Evolutionary conservation across 2,329 filamentous ascomycete genomes (phyloP).

Genomic region (Pseudocercospora macadamiae): DNA sequence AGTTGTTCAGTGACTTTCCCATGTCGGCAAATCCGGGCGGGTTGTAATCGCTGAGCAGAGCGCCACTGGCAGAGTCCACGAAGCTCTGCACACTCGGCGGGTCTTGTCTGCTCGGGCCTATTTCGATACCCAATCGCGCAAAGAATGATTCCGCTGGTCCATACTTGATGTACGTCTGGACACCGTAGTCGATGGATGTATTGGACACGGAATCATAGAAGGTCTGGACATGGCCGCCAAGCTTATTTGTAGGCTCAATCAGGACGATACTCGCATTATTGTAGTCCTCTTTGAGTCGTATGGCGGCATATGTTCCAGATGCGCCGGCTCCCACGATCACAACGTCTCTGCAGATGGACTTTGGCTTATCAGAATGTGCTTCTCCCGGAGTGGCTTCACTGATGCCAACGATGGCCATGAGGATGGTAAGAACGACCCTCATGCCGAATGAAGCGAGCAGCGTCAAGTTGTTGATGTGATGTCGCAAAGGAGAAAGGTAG

Average conservation of each 20-base stretch:
- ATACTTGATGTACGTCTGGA: slow-evolving; percentile 12
- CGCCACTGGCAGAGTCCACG: slow-evolving; percentile 7
- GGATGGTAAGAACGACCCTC: neutral
- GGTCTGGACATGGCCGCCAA: slow-evolving; percentile 16
- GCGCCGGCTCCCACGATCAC: slow-evolving; percentile 25
- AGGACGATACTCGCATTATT: slow-evolving; percentile 20
- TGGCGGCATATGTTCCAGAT: slow-evolving; percentile 23
- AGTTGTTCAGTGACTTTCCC: neutral
- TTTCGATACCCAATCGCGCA: neutral
- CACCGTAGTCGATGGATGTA: slow-evolving; percentile 15
- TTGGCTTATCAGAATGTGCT: too few species aligned
- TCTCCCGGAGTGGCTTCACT: neutral
- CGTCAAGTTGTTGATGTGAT: neutral
- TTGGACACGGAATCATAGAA: slow-evolving; percentile 2
- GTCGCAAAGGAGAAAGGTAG: neutral
- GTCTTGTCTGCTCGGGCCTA: neutral
- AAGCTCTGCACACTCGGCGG: neutral
- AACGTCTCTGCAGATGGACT: slow-evolving; percentile 10
- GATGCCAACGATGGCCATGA: neutral
- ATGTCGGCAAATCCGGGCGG: neutral
- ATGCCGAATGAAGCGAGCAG: neutral
- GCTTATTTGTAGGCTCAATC: slow-evolving; percentile 11
- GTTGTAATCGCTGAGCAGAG: slow-evolving; percentile 1
- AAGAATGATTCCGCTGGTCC: slow-evolving; percentile 10
- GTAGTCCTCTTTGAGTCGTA: slow-evolving; percentile 21